Percentiles rank a stretch among this genome's conserved stretches.
phyloP scores from a whole-genome alignment of 805 yeast genomes.

The Metschnikowia cerradonensis region DNA sequence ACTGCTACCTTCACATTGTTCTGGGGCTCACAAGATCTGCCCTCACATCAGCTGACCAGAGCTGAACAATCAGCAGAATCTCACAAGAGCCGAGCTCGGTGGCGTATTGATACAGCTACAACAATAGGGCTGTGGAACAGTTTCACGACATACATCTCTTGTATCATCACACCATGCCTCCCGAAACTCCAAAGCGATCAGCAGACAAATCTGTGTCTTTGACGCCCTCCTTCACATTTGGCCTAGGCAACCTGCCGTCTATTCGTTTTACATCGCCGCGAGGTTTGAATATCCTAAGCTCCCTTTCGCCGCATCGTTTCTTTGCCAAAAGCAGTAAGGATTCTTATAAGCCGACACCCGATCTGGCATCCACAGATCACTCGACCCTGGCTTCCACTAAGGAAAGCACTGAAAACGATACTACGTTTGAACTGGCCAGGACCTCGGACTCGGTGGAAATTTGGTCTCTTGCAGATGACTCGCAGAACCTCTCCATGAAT shows the following conservation, averaged over 20 bases:
- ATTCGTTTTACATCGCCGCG: constrained; percentile 37
- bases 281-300: constrained; percentile 19
- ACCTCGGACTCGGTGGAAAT: constrained; percentile 22
- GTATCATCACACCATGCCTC: constrained; percentile 8
- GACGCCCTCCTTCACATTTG: constrained; percentile 37
- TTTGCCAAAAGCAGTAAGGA: constrained; percentile 17
- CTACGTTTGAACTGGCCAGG: constrained; percentile 14
- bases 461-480: constrained; percentile 30
- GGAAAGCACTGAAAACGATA: constrained; percentile 1
- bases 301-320: constrained; percentile 35
- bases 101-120: background rate
- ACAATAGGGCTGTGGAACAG: background rate
- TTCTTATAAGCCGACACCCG: background rate
- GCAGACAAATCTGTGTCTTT: constrained; percentile 6
- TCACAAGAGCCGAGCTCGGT: background rate
- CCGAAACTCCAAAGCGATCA: constrained; percentile 14
- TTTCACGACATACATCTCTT: background rate
- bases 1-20: background rate
- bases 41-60: background rate
- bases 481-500: constrained; percentile 14
- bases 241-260: constrained; percentile 42
- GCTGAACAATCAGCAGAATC: background rate
- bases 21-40: background rate
- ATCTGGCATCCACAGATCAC: background rate
- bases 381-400: background rate